phyloP scores from a whole-genome alignment of 179 eudicot genomes.

The Monotropa hypopitys region DNA sequence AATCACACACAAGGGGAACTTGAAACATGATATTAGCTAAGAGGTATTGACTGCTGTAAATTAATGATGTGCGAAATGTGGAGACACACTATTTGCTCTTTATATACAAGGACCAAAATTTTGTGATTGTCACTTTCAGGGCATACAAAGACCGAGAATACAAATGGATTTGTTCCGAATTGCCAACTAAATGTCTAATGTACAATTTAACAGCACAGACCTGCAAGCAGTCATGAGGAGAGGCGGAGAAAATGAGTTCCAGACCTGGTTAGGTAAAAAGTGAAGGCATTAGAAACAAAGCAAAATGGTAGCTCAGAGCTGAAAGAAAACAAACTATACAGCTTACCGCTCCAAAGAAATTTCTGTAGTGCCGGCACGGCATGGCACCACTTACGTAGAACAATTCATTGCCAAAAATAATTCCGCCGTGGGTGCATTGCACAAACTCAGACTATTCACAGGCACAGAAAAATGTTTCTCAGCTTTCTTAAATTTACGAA shows the following conservation, averaged over 20 bases:
- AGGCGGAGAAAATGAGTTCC: not conserved
- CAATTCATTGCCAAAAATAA: not conserved
- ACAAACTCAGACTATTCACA: slow-evolving; percentile 1
- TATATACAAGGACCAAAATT: not conserved
- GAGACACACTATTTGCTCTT: not conserved
- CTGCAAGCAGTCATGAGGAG: not conserved
- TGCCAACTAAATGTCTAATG: not conserved
- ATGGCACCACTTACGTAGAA: slow-evolving; percentile 7
- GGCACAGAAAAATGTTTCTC: not conserved
- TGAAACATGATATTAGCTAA: not conserved
- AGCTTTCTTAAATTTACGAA: slow-evolving; percentile 6
- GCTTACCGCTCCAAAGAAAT: not conserved
- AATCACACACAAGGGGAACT: not conserved
- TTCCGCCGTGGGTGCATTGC: not conserved
- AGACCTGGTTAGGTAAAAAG: not conserved
- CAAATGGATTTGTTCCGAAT: not conserved
- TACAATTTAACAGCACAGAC: slow-evolving; percentile 13
- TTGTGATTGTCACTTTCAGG: not conserved
- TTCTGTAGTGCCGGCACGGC: slow-evolving; percentile 1
- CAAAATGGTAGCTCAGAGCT: not conserved
- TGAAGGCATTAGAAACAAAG: not conserved
- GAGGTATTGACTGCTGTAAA: not conserved
- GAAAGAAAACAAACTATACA: slow-evolving; percentile 1
- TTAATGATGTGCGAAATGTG: not conserved
- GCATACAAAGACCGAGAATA: not conserved